Percentiles rank a stretch among this genome's conserved stretches.
These are phyloP conservation scores for Zymoseptoria brevis DNA, from an alignment of 2,329 filamentous ascomycete genomes.

Conservation along the genomic window DNA sequence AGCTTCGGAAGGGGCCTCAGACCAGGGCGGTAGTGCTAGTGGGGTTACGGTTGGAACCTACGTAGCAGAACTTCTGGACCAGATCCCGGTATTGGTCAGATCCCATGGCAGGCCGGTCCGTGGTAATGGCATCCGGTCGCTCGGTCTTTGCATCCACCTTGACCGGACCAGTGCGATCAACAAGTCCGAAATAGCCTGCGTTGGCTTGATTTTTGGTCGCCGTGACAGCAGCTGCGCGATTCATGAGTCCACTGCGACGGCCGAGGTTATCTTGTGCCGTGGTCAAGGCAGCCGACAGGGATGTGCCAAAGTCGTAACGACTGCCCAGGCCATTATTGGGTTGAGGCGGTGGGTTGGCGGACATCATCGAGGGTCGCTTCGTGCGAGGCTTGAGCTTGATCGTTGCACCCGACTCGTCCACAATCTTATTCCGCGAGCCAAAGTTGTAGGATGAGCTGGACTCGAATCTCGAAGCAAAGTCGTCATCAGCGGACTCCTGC, in stretches of 20 bases:
- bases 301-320: constrained; percentile 94
- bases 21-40: constrained; percentile 26
- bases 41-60: constrained; percentile 56
- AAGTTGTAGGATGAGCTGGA: constrained; percentile 36
- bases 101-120: constrained; percentile 62
- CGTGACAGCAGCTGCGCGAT: constrained; percentile 21
- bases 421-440: constrained; percentile 39
- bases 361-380: constrained; percentile 52
- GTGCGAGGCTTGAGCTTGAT: constrained; percentile 64
- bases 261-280: constrained; percentile 58
- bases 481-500: constrained; percentile 56
- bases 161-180: constrained; percentile 27
- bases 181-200: constrained; percentile 32
- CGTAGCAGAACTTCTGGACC: constrained; percentile 99
- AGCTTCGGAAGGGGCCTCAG: constrained; percentile 21
- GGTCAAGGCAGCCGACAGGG: constrained; percentile 72
- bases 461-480: constrained; percentile 55
- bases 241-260: constrained; percentile 46
- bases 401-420: constrained; percentile 49
- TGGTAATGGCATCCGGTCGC: constrained; percentile 47
- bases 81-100: constrained; percentile 93
- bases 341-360: constrained; percentile 41
- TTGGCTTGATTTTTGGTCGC: constrained; percentile 33
- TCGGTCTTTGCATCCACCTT: constrained; percentile 23
- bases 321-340: constrained; percentile 64